Evolutionary conservation across 768 basidiomycete genomes (phyloP).

Genomic region (Collybia sordida): DNA sequence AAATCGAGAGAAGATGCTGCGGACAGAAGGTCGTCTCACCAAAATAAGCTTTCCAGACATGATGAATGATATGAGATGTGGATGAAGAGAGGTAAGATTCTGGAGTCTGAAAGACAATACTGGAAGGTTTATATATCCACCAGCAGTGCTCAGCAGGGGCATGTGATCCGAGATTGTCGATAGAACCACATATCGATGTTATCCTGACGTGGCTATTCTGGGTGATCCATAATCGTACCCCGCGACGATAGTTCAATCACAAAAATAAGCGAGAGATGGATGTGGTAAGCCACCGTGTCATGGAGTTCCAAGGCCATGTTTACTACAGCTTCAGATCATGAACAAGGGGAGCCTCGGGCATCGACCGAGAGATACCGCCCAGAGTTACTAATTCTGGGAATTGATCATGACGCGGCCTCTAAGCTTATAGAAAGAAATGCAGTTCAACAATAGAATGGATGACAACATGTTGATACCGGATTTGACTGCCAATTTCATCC

Average conservation of each 20-base stretch:
- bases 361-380: background rate
- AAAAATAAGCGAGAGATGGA: too few species aligned
- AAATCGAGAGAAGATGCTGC: background rate
- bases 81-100: slow-evolving; percentile 2
- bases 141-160: background rate
- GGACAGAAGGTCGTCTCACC: slow-evolving; percentile 7
- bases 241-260: too few species aligned
- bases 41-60: slow-evolving; percentile 21
- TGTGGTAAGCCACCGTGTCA: too few species aligned
- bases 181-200: background rate
- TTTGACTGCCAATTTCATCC: too few species aligned
- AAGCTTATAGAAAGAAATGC: background rate
- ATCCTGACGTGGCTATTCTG: too few species aligned
- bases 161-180: background rate
- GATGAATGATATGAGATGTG: background rate
- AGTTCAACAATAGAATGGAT: too few species aligned
- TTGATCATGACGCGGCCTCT: background rate
- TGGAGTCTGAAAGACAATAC: background rate
- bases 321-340: background rate
- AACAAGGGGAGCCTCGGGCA: background rate
- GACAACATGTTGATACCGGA: too few species aligned
- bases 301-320: background rate
- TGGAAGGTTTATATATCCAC: background rate
- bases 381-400: background rate
- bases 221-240: too few species aligned